These are phyloP conservation scores for Hypholoma fasciculare DNA, from an alignment of 768 basidiomycete species.

Conservation along the genomic window DNA sequence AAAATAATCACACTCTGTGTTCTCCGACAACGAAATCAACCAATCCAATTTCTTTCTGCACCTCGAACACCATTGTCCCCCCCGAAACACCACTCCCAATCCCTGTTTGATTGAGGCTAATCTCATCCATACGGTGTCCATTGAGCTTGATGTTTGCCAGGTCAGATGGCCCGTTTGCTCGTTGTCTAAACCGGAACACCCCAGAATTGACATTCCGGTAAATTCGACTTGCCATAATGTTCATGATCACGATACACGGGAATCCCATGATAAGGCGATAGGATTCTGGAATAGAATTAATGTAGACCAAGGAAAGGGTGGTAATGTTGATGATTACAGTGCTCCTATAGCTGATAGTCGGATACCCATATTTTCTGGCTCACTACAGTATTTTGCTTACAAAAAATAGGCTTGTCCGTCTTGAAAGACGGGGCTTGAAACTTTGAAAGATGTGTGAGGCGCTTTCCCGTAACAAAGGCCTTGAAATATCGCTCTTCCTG, in stretches of 20 bases:
- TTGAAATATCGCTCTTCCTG: neutral
- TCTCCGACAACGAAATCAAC: too few species aligned
- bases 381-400: slow-evolving; percentile 12
- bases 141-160: too few species aligned
- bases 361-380: neutral
- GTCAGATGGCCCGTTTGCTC: too few species aligned
- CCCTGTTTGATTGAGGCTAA: too few species aligned
- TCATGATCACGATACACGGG: slow-evolving; percentile 13
- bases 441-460: slow-evolving; percentile 22
- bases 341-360: neutral
- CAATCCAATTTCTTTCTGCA: too few species aligned
- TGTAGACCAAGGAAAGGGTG: slow-evolving; percentile 3
- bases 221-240: slow-evolving; percentile 19
- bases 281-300: slow-evolving; percentile 5
- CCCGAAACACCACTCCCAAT: too few species aligned
- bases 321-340: slow-evolving; percentile 10
- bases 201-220: slow-evolving; percentile 12
- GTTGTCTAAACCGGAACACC: neutral
- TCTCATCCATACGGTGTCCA: too few species aligned
- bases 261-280: slow-evolving; percentile 8
- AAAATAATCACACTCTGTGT: too few species aligned
- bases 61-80: too few species aligned
- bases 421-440: slow-evolving; percentile 22
- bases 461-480: slow-evolving; percentile 15
- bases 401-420: slow-evolving; percentile 31